These are phyloP conservation scores for Candolleomyces aberdarensis DNA, from an alignment of 768 basidiomycete genomes.

Conservation along the genomic window DNA sequence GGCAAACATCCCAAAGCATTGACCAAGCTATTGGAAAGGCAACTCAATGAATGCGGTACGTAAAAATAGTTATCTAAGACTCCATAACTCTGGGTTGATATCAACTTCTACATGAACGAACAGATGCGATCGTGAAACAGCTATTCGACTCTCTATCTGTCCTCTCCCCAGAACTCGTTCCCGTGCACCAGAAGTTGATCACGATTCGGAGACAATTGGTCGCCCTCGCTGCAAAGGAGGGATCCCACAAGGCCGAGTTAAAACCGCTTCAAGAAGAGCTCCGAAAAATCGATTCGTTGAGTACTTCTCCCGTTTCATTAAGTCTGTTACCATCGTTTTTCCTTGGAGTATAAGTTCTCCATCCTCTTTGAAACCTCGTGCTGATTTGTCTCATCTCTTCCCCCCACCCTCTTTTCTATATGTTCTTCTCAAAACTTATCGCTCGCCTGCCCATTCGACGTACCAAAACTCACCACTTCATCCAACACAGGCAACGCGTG, in stretches of 20 bases:
- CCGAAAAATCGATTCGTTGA: conserved; percentile 93
- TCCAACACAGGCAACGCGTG: conserved; percentile 68
- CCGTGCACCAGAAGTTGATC: conserved; percentile 87
- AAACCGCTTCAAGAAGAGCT: conserved; percentile 91
- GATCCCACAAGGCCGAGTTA: conserved; percentile 80
- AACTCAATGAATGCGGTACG: conserved; percentile 90
- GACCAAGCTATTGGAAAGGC: conserved; percentile 85
- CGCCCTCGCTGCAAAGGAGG: conserved; percentile 83
- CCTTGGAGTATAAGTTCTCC: conserved; percentile 16
- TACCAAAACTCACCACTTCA: not conserved
- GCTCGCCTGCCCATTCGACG: not conserved
- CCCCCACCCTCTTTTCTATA: conserved; percentile 9
- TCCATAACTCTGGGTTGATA: not conserved
- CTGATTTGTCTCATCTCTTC: conserved; percentile 11
- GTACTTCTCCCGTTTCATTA: conserved; percentile 40
- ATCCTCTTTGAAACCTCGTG: conserved; percentile 8
- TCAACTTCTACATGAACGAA: not conserved
- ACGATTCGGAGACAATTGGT: conserved; percentile 86
- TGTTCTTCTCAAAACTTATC: conserved; percentile 14
- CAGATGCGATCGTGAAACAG: conserved; percentile 73
- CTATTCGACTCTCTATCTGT: conserved; percentile 85
- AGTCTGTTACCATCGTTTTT: conserved; percentile 28
- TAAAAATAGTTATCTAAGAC: conserved; percentile 13
- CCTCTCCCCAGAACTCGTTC: conserved; percentile 85
- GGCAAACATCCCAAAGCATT: conserved; percentile 84